These are phyloP conservation scores for Hanseniaspora thailandica DNA, from an alignment of 805 yeast genomes.

Conservation along the genomic window DNA sequence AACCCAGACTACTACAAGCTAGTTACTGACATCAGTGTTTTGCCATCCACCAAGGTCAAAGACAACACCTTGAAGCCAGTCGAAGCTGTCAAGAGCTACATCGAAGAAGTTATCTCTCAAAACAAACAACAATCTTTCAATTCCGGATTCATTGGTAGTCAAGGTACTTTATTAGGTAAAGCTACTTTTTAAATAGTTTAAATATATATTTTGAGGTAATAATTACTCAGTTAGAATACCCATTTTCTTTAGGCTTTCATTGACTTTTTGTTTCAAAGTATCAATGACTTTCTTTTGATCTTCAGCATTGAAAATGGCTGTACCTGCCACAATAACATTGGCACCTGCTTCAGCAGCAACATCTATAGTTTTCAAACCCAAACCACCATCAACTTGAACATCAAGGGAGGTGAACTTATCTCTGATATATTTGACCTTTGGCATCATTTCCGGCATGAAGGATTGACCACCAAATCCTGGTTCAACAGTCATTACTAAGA, in stretches of 20 bases:
- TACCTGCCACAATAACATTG: conserved; percentile 95
- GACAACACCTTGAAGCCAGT: conserved; percentile 16
- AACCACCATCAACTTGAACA: conserved; percentile 94
- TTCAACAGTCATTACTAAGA: conserved; percentile 95
- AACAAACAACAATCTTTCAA: conserved; percentile 29
- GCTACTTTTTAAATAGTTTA: conserved; percentile 44
- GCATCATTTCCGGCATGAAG: conserved; percentile 93
- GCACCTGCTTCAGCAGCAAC: conserved; percentile 96
- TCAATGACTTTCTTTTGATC: conserved; percentile 68
- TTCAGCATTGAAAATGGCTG: conserved; percentile 76
- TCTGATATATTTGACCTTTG: conserved; percentile 74
- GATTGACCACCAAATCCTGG: conserved; percentile 99
- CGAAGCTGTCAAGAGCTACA: conserved; percentile 21
- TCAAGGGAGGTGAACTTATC: conserved; percentile 61
- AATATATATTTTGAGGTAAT: too few relatives aligned
- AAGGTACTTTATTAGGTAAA: conserved; percentile 78
- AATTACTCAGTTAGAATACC: conserved; percentile 32
- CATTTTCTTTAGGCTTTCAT: conserved; percentile 34
- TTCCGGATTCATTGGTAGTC: conserved; percentile 36
- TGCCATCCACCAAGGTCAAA: conserved; percentile 14
- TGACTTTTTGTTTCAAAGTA: conserved; percentile 54
- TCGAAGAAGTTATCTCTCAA: conserved; percentile 11
- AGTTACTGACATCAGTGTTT: conserved; percentile 37
- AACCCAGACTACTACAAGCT: conserved; percentile 37
- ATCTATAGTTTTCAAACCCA: conserved; percentile 73